Evolutionary conservation across 1,284 basidiomycete genomes (phyloP).

Genomic region (Binderoboletus segoi): DNA sequence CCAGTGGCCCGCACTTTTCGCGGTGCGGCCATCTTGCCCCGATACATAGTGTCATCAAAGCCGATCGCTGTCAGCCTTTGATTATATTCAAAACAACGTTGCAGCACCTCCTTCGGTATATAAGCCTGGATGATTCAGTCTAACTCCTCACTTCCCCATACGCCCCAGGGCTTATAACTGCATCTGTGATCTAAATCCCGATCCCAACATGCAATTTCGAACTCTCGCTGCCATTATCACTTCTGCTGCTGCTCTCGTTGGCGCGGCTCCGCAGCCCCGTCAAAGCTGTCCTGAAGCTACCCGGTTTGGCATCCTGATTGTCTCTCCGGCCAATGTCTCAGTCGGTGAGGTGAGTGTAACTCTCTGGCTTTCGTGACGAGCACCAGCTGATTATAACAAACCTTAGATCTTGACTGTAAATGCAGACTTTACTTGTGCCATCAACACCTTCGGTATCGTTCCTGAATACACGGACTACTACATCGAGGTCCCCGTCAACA

Average conservation of each 20-base stretch:
- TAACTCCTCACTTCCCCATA: too few relatives aligned
- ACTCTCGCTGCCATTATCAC: constrained; percentile 16
- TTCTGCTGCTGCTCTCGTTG: constrained; percentile 15
- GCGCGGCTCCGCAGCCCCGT: constrained; percentile 22
- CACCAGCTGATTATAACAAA: constrained; percentile 3
- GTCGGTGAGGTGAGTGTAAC: constrained; percentile 29
- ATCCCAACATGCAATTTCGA: constrained; percentile 19
- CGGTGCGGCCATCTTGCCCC: constrained; percentile 4
- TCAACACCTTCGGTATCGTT: constrained; percentile 15
- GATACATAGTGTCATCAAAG: neutral
- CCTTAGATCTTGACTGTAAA: constrained; percentile 26
- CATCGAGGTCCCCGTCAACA: constrained; percentile 34
- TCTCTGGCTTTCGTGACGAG: neutral
- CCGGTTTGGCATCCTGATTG: constrained; percentile 20
- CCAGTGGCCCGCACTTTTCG: neutral
- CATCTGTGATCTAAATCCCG: neutral
- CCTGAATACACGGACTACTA: constrained; percentile 37
- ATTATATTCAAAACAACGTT: too few relatives aligned
- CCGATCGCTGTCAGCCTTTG: neutral
- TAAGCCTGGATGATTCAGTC: too few relatives aligned
- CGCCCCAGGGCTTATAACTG: neutral
- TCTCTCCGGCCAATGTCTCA: constrained; percentile 26
- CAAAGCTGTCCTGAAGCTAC: constrained; percentile 28
- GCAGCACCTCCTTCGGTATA: too few relatives aligned
- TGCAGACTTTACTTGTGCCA: constrained; percentile 33